These are phyloP conservation scores for Calocybe cyanea DNA, from an alignment of 768 basidiomycete genomes.

Conservation along the genomic window DNA sequence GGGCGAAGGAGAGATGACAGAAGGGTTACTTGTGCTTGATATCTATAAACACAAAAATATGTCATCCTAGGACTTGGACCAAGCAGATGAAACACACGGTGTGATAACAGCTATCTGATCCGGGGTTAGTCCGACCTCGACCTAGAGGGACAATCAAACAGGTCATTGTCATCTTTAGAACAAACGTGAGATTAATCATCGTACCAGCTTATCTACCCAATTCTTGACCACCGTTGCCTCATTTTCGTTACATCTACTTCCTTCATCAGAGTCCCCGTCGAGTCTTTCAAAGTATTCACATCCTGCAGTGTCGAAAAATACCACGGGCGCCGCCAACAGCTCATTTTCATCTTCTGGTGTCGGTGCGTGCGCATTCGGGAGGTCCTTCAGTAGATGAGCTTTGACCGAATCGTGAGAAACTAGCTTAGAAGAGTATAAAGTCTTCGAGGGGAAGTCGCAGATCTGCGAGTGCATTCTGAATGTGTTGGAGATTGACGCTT, in stretches of 20 bases:
- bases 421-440: constrained; percentile 72
- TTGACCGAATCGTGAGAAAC: constrained; percentile 70
- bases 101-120: constrained; percentile 85
- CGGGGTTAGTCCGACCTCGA: constrained; percentile 56
- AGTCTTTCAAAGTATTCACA: constrained; percentile 89
- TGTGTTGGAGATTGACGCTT: not conserved
- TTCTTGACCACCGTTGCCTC: constrained; percentile 82
- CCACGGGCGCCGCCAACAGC: constrained; percentile 68
- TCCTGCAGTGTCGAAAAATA: constrained; percentile 93
- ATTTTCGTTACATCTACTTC: constrained; percentile 91
- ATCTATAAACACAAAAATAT: constrained; percentile 38
- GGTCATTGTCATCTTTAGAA: too few relatives aligned
- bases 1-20: constrained; percentile 75
- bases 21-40: constrained; percentile 92
- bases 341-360: constrained; percentile 72
- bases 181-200: not conserved
- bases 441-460: constrained; percentile 79
- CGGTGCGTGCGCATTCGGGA: constrained; percentile 48
- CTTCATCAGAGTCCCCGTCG: constrained; percentile 80
- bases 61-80: not conserved
- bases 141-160: constrained; percentile 30
- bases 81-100: constrained; percentile 46
- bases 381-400: constrained; percentile 64
- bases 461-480: constrained; percentile 87
- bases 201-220: constrained; percentile 79